A percentile compares a stretch with the other conserved stretches of the same genome.
phyloP scores from a whole-genome alignment of 768 basidiomycete genomes.

The Xerocomellus chrysenteron region DNA sequence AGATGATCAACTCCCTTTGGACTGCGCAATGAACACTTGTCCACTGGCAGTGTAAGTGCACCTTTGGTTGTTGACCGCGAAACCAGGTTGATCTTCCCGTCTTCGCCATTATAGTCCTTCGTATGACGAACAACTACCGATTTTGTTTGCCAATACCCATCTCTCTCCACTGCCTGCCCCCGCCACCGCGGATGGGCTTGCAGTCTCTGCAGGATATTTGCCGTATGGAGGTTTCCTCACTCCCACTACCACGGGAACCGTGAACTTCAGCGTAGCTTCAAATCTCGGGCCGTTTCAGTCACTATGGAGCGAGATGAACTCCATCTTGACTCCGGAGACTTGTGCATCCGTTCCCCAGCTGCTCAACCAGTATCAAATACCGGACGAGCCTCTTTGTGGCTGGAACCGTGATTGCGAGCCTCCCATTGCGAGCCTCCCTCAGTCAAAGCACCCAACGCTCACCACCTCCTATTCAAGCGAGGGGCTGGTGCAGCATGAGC shows the following conservation, averaged over 20 bases:
- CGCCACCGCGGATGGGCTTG: not conserved
- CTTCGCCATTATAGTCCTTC: not conserved
- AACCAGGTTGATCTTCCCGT: constrained; percentile 1
- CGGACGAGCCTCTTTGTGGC: not conserved
- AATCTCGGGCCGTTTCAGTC: not conserved
- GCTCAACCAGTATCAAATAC: not conserved
- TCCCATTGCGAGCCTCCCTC: not conserved
- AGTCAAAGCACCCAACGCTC: not conserved
- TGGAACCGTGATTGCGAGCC: not conserved
- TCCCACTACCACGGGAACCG: not conserved
- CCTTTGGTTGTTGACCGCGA: not conserved
- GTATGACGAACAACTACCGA: not conserved
- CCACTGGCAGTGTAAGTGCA: not conserved
- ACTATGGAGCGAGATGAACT: not conserved
- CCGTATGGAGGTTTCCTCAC: not conserved
- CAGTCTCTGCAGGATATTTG: not conserved
- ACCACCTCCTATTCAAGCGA: not conserved
- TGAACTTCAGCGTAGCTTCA: not conserved
- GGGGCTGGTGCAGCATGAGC: not conserved
- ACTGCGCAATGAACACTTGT: not conserved
- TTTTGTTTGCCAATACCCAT: not conserved
- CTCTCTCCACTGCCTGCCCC: not conserved
- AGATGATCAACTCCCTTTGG: not conserved
- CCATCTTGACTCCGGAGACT: not conserved
- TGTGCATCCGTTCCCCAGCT: not conserved